A percentile compares a stretch with the other conserved stretches of the same genome.
phyloP scores from a whole-genome alignment of 2,329 filamentous ascomycete species.

The Xylariaceae sp. region DNA sequence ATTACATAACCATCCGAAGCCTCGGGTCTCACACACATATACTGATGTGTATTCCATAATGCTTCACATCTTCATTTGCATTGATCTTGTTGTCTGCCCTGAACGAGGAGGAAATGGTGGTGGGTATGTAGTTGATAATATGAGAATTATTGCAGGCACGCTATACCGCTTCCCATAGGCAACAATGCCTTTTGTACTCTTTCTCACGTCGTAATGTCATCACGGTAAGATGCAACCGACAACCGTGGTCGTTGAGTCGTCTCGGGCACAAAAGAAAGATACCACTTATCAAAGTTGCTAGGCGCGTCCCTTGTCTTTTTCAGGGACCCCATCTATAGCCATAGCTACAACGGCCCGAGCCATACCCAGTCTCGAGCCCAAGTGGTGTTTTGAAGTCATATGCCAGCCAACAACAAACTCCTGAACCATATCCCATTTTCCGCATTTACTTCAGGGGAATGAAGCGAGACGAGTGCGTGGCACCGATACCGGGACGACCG shows the following conservation, averaged over 20 bases:
- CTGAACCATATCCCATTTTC: constrained; percentile 12
- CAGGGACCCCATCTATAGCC: constrained; percentile 17
- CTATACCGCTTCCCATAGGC: constrained; percentile 8
- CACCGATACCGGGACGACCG: constrained; percentile 99
- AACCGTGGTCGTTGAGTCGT: constrained; percentile 3
- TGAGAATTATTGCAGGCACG: too few relatives aligned
- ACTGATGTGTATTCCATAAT: too few relatives aligned
- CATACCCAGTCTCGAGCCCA: constrained; percentile 4
- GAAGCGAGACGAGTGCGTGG: constrained; percentile 99
- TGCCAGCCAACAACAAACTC: constrained; percentile 11
- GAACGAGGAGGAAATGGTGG: too few relatives aligned
- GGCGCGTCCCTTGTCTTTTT: constrained; percentile 12
- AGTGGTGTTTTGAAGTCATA: constrained; percentile 12
- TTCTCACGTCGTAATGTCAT: constrained; percentile 16
- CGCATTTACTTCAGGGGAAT: constrained; percentile 85
- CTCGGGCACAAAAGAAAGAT: constrained; percentile 15
- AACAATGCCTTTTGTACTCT: constrained; percentile 17
- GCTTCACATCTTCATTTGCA: too few relatives aligned
- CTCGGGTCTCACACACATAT: too few relatives aligned
- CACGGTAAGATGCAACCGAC: constrained; percentile 10
- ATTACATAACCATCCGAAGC: too few relatives aligned
- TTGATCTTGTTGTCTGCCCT: too few relatives aligned
- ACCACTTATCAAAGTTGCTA: constrained; percentile 16
- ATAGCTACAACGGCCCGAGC: constrained; percentile 16
- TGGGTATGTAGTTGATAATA: too few relatives aligned